Base-by-base conservation (phyloP, 2,329 filamentous ascomycete genomes). In the Sclerotinia glacialis region DNA sequence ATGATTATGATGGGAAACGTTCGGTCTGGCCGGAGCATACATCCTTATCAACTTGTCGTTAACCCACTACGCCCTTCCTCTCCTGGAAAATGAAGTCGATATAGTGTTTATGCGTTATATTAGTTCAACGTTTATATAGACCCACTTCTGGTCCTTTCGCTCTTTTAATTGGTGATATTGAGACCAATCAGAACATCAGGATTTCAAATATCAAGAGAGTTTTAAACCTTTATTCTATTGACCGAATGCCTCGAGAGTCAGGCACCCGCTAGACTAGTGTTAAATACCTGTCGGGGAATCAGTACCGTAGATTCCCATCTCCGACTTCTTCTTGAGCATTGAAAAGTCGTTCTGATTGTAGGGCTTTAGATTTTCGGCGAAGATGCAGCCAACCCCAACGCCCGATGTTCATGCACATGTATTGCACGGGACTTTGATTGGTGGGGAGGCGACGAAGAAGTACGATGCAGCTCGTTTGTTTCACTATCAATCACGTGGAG, bases 391-490 rank as follows among this genome's bases (percentile, higher is more conserved):
- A 26, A 9, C 14, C 7, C 37, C 42, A 44, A 44, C 23, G 5
- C 40, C 23, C 16, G 40, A 28, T n/a, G 18, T 31, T 46, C 55
- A 46, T 58, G 40, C 55, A 31, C 12, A 3, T 28, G 3, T 21
- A 8, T 42, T 5, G 11, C 2, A 21, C 21, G 2, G 8, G 31
- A n/a, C 31, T 54, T 46, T 23, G 40, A 59, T 59, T n/a, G 18
- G 42, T 46, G 12, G 23, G 23, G 8, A 52, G n/a, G 3, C 34
- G 16, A 18, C 16, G 34, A 63, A 54, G 16, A 28, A 4, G 23
- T 11, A 54, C 26, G 14, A 54, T 47, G 40, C 42, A 26, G 52
- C 37, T 64, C 44, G 31, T 58, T 47, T 58, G 31, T 59, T 65
- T 58, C 34, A 60, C 14, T 12, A n/a, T 40, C 31, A 37, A 60